phyloP scores from a whole-genome alignment of 768 basidiomycete genomes.

The Rhizopogon vinicolor region DNA sequence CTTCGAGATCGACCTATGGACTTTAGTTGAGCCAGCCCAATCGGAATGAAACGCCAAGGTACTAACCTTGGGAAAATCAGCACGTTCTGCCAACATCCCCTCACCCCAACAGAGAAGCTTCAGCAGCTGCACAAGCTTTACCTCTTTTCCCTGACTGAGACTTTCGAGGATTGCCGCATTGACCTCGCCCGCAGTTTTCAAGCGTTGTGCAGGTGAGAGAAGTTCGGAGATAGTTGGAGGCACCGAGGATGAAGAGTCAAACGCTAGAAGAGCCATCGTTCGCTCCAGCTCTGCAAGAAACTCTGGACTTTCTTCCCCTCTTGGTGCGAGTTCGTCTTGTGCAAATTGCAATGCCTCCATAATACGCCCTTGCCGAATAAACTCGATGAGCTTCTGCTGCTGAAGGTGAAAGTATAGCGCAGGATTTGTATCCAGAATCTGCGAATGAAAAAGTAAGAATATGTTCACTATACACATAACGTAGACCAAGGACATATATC shows the following conservation, averaged over 20 bases:
- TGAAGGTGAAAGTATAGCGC: conserved; percentile 93
- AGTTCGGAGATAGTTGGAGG: conserved; percentile 72
- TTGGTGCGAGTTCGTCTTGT: conserved; percentile 88
- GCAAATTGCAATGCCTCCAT: conserved; percentile 85
- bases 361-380: conserved; percentile 78
- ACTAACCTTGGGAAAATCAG: conserved; percentile 75
- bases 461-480: neutral
- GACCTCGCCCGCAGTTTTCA: conserved; percentile 94
- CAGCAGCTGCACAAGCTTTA: conserved; percentile 80
- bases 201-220: conserved; percentile 79
- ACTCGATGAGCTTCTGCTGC: conserved; percentile 94
- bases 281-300: conserved; percentile 89
- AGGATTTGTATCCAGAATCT: conserved; percentile 97
- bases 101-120: conserved; percentile 90
- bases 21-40: conserved; percentile 19
- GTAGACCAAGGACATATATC: conserved; percentile 38
- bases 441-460: conserved; percentile 20
- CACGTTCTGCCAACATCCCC: conserved; percentile 66
- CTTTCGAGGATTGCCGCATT: conserved; percentile 94
- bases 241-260: conserved; percentile 52
- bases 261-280: conserved; percentile 91
- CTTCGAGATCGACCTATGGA: conserved; percentile 26
- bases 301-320: conserved; percentile 92
- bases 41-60: conserved; percentile 11
- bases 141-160: conserved; percentile 87